Base-by-base conservation (phyloP, 441 rosid species). In the Macaranga tanarius region DNA sequence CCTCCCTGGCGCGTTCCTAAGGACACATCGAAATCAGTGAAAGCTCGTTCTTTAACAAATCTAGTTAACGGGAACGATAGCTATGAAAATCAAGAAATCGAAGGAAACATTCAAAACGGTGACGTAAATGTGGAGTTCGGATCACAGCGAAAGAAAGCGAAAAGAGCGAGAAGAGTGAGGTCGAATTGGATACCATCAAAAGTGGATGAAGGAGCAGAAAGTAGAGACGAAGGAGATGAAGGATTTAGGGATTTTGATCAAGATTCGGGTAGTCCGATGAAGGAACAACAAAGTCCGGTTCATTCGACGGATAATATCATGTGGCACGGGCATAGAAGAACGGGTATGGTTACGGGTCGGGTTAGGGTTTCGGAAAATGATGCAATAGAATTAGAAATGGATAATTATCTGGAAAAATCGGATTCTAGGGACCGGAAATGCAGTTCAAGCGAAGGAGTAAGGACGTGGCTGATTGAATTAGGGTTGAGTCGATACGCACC, bases 401-500 rank as follows among this genome's bases (percentile, higher is more conserved):
- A 76, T 26, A 72, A 76, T 76, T 34, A 66, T 63, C 76, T 71
- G 34, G 84, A 80, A 52, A 52, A 52, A 47, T 62, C 71, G 20
- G 79, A 78, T 65, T 67, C 23, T 51, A 58, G 74, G 22, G 81
- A 73, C 28, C 28, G 73, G 42, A 71, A 69, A 48, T 69, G 79
- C 55, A 75, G 80, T 25, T 52, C 72, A 19, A 74, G 82, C 10
- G 91, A 87, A 19, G 90, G 84, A 62, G 90, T 89, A 70, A 82
- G 87, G 72, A 62, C 80, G 34, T 89, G 87, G 86, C 79, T 89
- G 68, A 83, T 83, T 40, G 91, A 87, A 40, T 76, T 89, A 72
- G 93, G 93, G 38, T 74, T 89, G 80, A 84, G 93, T 65, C 81
- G 91, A 78, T 89, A 89, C 69, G 88, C 91, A 0, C 88, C 93